A percentile compares a stretch with the other conserved stretches of the same genome.
Evolutionary conservation across 331 rosid genomes (phyloP).

Genomic region (Malus hybrid): DNA sequence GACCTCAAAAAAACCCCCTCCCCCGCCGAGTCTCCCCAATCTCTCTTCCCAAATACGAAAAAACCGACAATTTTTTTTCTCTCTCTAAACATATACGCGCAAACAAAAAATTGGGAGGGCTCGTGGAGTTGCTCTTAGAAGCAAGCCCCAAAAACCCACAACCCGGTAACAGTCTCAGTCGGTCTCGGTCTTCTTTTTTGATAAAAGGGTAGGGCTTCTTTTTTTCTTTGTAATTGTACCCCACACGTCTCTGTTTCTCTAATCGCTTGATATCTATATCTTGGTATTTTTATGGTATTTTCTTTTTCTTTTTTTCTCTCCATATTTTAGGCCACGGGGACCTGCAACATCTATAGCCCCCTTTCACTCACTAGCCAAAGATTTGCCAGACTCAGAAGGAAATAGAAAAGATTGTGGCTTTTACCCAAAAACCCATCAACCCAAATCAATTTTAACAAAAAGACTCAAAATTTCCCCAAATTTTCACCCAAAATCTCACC

Average conservation of each 20-base stretch:
- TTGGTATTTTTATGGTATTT: neutral
- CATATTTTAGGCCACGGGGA: neutral
- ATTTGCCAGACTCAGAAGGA: conserved; percentile 8
- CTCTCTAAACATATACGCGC: neutral
- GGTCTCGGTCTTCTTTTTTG: neutral
- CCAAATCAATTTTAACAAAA: neutral
- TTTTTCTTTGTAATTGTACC: neutral
- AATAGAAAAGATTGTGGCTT: neutral
- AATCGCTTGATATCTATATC: neutral
- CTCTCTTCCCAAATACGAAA: neutral
- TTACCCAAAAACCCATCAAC: neutral
- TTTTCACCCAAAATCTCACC: neutral
- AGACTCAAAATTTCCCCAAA: neutral
- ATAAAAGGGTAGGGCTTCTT: neutral
- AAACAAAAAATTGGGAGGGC: neutral
- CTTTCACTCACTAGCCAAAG: conserved; percentile 3
- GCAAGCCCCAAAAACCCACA: neutral
- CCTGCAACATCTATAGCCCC: neutral
- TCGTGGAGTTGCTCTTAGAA: neutral
- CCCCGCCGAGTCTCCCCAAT: neutral
- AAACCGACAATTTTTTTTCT: neutral
- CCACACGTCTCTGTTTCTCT: neutral
- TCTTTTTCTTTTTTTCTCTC: neutral
- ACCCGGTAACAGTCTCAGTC: neutral
- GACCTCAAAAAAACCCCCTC: neutral